Conservation (phyloP, 768 basidiomycete species). For the Coprinopsis cinerea region DNA sequence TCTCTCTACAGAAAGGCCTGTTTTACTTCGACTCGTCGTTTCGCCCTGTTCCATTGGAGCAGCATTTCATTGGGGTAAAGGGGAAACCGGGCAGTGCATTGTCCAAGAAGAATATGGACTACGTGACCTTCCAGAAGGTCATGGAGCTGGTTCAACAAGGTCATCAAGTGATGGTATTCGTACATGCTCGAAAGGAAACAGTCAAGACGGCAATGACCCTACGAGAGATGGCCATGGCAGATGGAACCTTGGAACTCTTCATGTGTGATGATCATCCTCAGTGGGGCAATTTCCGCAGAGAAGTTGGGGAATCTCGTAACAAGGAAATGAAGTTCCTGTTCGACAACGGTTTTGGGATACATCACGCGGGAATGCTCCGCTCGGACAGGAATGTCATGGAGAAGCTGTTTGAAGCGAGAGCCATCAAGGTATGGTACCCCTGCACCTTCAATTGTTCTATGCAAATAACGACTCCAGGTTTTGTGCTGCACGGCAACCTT, state of each 20-base stretch:
- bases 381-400: slow-evolving; percentile 95
- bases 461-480: slow-evolving; percentile 51
- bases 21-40: slow-evolving; percentile 99
- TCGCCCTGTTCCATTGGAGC: slow-evolving; percentile 92
- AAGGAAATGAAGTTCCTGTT: slow-evolving; percentile 97
- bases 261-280: slow-evolving; percentile 77
- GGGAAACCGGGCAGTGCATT: slow-evolving; percentile 75
- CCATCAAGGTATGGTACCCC: slow-evolving; percentile 69
- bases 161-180: slow-evolving; percentile 99
- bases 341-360: slow-evolving; percentile 90
- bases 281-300: slow-evolving; percentile 68
- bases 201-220: slow-evolving; percentile 85
- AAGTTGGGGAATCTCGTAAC: slow-evolving; percentile 78
- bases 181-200: slow-evolving; percentile 96
- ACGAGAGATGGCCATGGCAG: slow-evolving; percentile 65
- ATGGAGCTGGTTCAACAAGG: slow-evolving; percentile 81
- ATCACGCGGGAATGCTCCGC: slow-evolving; percentile 97
- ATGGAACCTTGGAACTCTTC: slow-evolving; percentile 73
- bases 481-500: slow-evolving; percentile 97
- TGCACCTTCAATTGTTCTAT: not conserved
- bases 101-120: slow-evolving; percentile 83
- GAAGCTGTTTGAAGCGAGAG: slow-evolving; percentile 82
- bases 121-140: slow-evolving; percentile 86
- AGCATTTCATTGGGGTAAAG: slow-evolving; percentile 91
- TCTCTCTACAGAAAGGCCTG: slow-evolving; percentile 77